These are phyloP conservation scores for Amoebophrya sp. DNA, from an alignment of 169 alveolate species.

Conservation along the genomic window DNA sequence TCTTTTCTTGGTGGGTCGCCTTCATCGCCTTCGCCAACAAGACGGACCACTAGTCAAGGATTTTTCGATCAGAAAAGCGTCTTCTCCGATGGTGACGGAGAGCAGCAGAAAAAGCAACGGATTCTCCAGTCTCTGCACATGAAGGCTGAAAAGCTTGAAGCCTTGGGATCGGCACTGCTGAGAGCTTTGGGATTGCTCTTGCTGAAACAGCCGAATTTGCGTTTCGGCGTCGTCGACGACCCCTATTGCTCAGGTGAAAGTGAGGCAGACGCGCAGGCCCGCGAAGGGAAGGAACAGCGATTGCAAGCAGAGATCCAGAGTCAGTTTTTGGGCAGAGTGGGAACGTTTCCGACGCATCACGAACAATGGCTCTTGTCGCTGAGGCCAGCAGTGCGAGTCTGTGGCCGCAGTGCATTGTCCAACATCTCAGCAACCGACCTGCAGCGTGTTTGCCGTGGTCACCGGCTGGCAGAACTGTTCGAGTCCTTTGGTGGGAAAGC, in stretches of 20 bases:
- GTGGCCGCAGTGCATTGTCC: background rate
- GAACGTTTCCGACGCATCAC: background rate
- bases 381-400: background rate
- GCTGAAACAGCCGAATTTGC: background rate
- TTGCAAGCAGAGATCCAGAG: background rate
- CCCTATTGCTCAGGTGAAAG: background rate
- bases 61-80: too few relatives aligned
- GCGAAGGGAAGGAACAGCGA: background rate
- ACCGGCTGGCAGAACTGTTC: background rate
- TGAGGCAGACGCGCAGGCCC: background rate
- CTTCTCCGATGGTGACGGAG: too few relatives aligned
- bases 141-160: too few relatives aligned
- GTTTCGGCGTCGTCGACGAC: background rate
- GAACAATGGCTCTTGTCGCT: background rate
- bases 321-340: background rate
- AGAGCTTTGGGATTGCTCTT: background rate
- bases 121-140: too few relatives aligned
- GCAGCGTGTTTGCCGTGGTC: conserved; percentile 22
- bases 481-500: background rate
- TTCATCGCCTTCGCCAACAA: too few relatives aligned
- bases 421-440: background rate
- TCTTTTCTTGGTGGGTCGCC: too few relatives aligned
- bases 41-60: too few relatives aligned
- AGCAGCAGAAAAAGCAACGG: too few relatives aligned
- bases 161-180: background rate